Evolutionary conservation across 768 basidiomycete genomes (phyloP), one percentile per base, ranked within the genome.

Genomic region (Exidia glandulosa): DNA sequence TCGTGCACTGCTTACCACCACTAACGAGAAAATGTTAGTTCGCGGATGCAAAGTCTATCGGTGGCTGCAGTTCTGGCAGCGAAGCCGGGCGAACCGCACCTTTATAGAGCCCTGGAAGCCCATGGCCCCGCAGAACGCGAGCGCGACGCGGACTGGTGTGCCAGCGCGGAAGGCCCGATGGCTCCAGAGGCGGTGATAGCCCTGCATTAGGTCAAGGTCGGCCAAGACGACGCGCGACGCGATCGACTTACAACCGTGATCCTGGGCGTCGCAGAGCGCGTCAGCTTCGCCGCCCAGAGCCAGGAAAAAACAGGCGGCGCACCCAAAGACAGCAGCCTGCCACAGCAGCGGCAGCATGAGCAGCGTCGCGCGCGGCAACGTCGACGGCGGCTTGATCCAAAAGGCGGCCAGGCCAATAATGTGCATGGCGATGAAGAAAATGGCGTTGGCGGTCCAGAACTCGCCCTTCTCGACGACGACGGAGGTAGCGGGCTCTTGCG

Each of bases 41-140:
- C n/a, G n/a, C n/a, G n/a, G n/a, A n/a, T 27, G 45, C 31, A 25
- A 12, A 32, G 57, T 32, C n/a, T 16, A 10, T 30, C 23, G 36
- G 32, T 30, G 50, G 23, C 32, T 48, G 32, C 29, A 27, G 56
- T 30, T 16, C 50, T 58, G 59, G 16, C 59, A 66, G 61, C 64
- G 67, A 57, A 59, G 33, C 65, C 48, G 47, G 29, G 27, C 32
- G 19, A 27, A 12, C 64, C 72, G 29, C 45, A 85, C 85, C 77
- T 88, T 87, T 66, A 89, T 87, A 47, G 85, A 87, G 2, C 88
- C 89, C 66, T 90, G 88, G 64, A 89, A 87, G 0, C 83, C 88
- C 55, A 84, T 79, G 3, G 84, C 81, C 1, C 89, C 88, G 68
- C 90, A 72, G 31, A 79, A 71, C 23, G 87, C 85, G 32, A 90